A percentile compares a stretch with the other conserved stretches of the same genome.
phyloP scores from a whole-genome alignment of 805 yeast genomes.

The Tetrapisispora arboricola region DNA sequence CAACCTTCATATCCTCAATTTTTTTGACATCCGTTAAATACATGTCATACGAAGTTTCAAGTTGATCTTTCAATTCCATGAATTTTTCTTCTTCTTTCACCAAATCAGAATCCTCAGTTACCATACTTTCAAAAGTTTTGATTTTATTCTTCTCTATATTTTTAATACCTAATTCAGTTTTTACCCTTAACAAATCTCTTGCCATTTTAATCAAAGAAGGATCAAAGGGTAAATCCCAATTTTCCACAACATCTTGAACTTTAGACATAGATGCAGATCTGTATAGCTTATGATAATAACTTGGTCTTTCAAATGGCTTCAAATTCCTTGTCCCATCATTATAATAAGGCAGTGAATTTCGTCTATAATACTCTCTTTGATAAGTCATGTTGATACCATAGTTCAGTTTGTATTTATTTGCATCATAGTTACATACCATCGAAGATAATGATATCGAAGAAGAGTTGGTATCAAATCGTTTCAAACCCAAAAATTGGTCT shows the following conservation, averaged over 20 bases:
- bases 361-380: conserved; percentile 20
- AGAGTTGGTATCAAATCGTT: conserved; percentile 8
- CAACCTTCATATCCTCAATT: conserved; percentile 14
- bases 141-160: conserved; percentile 6
- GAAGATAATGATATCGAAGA: conserved; percentile 18
- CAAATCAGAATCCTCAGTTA: not conserved
- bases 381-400: conserved; percentile 12
- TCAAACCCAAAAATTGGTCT: not conserved
- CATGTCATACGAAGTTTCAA: conserved; percentile 11
- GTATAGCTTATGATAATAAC: conserved; percentile 4
- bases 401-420: conserved; percentile 11
- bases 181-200: conserved; percentile 17
- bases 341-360: conserved; percentile 18
- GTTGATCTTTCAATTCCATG: conserved; percentile 5
- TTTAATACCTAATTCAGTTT: conserved; percentile 8
- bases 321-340: conserved; percentile 1
- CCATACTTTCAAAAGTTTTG: not conserved
- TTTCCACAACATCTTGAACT: conserved; percentile 18
- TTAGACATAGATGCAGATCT: conserved; percentile 20
- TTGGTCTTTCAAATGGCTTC: not conserved
- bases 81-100: conserved; percentile 7
- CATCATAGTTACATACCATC: conserved; percentile 20
- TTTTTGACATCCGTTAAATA: conserved; percentile 12
- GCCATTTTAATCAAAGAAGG: conserved; percentile 24
- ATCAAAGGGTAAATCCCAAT: conserved; percentile 26